Evolutionary conservation across 108 stramenopile genomes (phyloP).

Genomic region (Cyclotella baltica): DNA sequence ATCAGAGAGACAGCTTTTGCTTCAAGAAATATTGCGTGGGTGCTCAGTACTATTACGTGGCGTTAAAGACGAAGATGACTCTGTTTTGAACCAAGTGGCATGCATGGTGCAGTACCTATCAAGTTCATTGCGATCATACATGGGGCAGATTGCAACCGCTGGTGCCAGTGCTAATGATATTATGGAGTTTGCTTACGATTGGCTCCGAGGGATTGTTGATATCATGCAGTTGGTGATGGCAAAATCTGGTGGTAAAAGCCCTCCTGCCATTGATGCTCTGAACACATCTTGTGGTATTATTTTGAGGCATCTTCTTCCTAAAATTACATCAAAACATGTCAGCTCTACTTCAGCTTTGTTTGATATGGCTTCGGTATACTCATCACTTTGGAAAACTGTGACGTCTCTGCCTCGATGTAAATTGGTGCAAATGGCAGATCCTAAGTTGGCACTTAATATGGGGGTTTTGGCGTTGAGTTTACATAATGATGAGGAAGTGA

Average conservation of each 20-base stretch:
- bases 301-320: slow-evolving; percentile 15
- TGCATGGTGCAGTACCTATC: slow-evolving; percentile 31
- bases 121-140: slow-evolving; percentile 26
- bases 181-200: slow-evolving; percentile 40
- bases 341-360: background rate
- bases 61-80: background rate
- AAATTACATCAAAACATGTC: slow-evolving; percentile 27
- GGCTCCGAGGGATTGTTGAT: slow-evolving; percentile 39
- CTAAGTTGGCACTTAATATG: slow-evolving; percentile 22
- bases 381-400: slow-evolving; percentile 16
- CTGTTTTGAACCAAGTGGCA: slow-evolving; percentile 8
- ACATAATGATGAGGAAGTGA: slow-evolving; percentile 2
- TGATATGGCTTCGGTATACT: slow-evolving; percentile 37
- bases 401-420: slow-evolving; percentile 19
- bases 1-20: slow-evolving; percentile 21
- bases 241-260: background rate
- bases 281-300: slow-evolving; percentile 22
- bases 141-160: slow-evolving; percentile 15
- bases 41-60: slow-evolving; percentile 8
- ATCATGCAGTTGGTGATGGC: slow-evolving; percentile 5
- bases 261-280: slow-evolving; percentile 7
- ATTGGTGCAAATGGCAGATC: slow-evolving; percentile 13
- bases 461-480: slow-evolving; percentile 36
- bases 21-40: slow-evolving; percentile 22
- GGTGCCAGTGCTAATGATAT: background rate